phyloP scores from a whole-genome alignment of 139 green algal genomes.

The Pedinophyceae sp. region DNA sequence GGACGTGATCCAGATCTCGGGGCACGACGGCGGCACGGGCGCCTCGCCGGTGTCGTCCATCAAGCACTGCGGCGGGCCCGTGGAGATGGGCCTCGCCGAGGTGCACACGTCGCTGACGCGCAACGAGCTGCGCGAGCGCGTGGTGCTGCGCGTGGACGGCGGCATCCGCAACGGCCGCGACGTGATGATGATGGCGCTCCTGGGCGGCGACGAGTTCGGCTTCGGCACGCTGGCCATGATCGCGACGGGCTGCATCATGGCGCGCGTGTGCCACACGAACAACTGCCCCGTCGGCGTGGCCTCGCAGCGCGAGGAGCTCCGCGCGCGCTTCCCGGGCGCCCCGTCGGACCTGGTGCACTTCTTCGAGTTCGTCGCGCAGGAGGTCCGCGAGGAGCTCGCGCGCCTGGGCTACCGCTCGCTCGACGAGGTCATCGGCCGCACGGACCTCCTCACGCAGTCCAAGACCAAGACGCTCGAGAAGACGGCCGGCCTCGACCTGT shows the following conservation, averaged over 20 bases:
- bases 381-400: conserved; percentile 66
- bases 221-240: conserved; percentile 98
- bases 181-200: conserved; percentile 69
- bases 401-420: conserved; percentile 62
- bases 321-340: conserved; percentile 84
- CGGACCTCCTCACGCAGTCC: conserved; percentile 47
- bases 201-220: conserved; percentile 94
- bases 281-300: conserved; percentile 98
- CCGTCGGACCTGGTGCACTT: conserved; percentile 87
- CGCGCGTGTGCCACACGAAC: conserved; percentile 98
- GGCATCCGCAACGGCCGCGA: conserved; percentile 82
- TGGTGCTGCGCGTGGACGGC: conserved; percentile 83
- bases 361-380: conserved; percentile 89
- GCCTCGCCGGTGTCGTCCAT: conserved; percentile 91
- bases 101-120: conserved; percentile 58
- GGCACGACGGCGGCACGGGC: conserved; percentile 94
- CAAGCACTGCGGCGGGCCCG: conserved; percentile 93
- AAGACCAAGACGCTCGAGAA: not conserved
- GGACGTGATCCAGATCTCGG: conserved; percentile 91
- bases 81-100: conserved; percentile 91
- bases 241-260: conserved; percentile 97
- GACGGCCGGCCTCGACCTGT: conserved; percentile 60
- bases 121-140: conserved; percentile 87
- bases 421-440: conserved; percentile 81
- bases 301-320: conserved; percentile 89